phyloP scores from a whole-genome alignment of 2,329 filamentous ascomycete species.

The Fusarium torulosum region DNA sequence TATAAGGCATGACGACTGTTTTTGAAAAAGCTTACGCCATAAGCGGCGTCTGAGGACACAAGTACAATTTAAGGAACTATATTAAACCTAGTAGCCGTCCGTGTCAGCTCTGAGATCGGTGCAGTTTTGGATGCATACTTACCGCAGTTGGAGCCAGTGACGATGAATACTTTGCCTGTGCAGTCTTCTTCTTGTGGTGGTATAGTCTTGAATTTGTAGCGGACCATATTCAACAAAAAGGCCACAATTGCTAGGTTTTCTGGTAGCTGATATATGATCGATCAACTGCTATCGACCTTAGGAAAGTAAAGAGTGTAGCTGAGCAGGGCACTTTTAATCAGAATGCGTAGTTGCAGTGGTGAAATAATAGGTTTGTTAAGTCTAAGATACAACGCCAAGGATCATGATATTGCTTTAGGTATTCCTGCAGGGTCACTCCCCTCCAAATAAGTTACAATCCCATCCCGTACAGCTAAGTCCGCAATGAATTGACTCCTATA shows the following conservation, averaged over 20 bases:
- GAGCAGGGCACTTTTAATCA: no score
- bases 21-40: slow-evolving; percentile 25
- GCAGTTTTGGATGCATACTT: neutral
- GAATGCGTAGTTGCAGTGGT: no score
- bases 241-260: neutral
- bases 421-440: no score
- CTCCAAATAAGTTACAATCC: no score
- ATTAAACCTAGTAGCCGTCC: slow-evolving; percentile 52
- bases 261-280: neutral
- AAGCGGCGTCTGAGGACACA: slow-evolving; percentile 54
- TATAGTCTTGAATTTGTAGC: slow-evolving; percentile 42
- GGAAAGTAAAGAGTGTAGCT: no score
- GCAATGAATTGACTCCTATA: no score
- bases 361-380: no score
- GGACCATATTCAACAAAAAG: slow-evolving; percentile 17
- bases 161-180: slow-evolving; percentile 54
- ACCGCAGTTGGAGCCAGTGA: slow-evolving; percentile 60
- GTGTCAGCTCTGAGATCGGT: neutral
- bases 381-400: no score
- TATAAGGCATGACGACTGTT: neutral
- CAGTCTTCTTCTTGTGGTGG: slow-evolving; percentile 52
- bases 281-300: no score
- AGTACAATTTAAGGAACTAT: slow-evolving; percentile 54
- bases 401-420: no score
- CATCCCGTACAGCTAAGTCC: no score